A percentile compares a stretch with the other conserved stretches of the same genome.
phyloP scores from a whole-genome alignment of 805 yeast genomes.

The Martiniozyma abietophila region DNA sequence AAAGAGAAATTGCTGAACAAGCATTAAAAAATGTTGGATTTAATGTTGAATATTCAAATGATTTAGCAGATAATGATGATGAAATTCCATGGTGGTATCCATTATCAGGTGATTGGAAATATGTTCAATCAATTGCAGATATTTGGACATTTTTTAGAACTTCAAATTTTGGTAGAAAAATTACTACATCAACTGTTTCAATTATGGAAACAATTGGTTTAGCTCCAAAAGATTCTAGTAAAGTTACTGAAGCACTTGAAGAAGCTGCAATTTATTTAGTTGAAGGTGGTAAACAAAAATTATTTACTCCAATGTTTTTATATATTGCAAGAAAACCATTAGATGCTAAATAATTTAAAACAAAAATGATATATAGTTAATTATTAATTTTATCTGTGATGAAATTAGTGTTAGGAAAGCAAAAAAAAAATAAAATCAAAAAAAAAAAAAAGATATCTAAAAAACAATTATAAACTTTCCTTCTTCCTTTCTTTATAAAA shows the following conservation, averaged over 20 bases:
- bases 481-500: no score
- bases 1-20: conserved; percentile 72
- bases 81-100: conserved; percentile 98
- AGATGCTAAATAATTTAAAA: neutral
- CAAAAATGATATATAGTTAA: neutral
- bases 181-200: conserved; percentile 75
- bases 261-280: conserved; percentile 95
- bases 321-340: conserved; percentile 79
- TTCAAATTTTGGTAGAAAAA: conserved; percentile 71
- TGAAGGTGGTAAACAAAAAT: conserved; percentile 79
- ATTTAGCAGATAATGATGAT: conserved; percentile 75
- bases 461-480: no score
- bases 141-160: conserved; percentile 82
- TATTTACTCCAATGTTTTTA: conserved; percentile 98
- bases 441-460: no score
- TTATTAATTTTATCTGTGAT: neutral
- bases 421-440: no score
- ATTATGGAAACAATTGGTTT: conserved; percentile 75
- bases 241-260: conserved; percentile 89
- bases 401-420: no score
- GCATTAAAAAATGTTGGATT: conserved; percentile 87
- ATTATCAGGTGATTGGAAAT: conserved; percentile 86
- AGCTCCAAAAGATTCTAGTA: conserved; percentile 87
- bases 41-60: conserved; percentile 63
- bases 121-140: conserved; percentile 72